Conservation (phyloP, 176 grass and related monocot genomes). For the Aegilops bicornis region DNA sequence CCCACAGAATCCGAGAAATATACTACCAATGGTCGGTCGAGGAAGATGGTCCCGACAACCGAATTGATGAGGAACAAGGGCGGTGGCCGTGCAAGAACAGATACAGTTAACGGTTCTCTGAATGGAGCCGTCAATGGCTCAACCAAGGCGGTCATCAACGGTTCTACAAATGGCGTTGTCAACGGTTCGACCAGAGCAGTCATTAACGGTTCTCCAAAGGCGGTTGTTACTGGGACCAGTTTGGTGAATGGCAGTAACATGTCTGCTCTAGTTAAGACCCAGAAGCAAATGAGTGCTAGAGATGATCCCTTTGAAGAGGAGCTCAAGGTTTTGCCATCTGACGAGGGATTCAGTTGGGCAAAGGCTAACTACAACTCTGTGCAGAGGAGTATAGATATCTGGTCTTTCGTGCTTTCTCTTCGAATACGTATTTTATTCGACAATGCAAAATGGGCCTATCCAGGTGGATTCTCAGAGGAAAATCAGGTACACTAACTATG, state of each 20-base stretch:
- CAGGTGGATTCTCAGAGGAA: constrained; percentile 77
- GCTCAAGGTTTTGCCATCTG: constrained; percentile 86
- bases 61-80: constrained; percentile 51
- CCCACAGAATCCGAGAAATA: constrained; percentile 53
- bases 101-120: constrained; percentile 43
- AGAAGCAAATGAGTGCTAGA: constrained; percentile 35
- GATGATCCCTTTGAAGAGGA: constrained; percentile 60
- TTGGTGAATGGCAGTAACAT: constrained; percentile 65
- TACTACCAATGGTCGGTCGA: constrained; percentile 61
- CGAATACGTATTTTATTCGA: constrained; percentile 76
- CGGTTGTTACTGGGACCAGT: constrained; percentile 48
- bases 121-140: constrained; percentile 29
- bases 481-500: constrained; percentile 55
- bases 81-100: constrained; percentile 32
- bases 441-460: constrained; percentile 91
- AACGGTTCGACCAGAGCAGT: constrained; percentile 34
- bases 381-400: constrained; percentile 86
- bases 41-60: constrained; percentile 81
- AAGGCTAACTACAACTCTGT: constrained; percentile 82
- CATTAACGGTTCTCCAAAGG: constrained; percentile 41
- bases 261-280: constrained; percentile 57
- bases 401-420: constrained; percentile 90
- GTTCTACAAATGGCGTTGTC: constrained; percentile 30
- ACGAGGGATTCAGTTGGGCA: constrained; percentile 94
- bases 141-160: not conserved